These are phyloP conservation scores for Cladobotryum protrusum DNA, from an alignment of 2,329 filamentous ascomycete genomes.

Conservation along the genomic window DNA sequence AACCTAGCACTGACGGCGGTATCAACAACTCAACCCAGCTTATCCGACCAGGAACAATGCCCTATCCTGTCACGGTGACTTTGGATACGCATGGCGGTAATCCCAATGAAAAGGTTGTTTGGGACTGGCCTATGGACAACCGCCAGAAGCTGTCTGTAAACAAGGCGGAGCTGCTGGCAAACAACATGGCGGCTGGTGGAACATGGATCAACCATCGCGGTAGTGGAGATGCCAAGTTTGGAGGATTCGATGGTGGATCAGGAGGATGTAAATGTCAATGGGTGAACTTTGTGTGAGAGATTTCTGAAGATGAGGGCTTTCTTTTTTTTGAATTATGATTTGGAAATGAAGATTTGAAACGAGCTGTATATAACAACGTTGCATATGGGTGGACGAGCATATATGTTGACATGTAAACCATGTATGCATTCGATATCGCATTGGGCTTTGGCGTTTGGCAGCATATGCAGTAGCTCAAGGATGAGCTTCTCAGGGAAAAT, in stretches of 20 bases:
- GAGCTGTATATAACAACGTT: not conserved
- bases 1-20: slow-evolving; percentile 22
- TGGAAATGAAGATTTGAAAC: not conserved
- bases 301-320: not conserved
- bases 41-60: slow-evolving; percentile 52
- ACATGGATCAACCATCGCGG: slow-evolving; percentile 46
- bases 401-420: too few relatives aligned
- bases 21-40: slow-evolving; percentile 24
- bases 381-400: too few relatives aligned
- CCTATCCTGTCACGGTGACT: slow-evolving; percentile 56
- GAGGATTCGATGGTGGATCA: slow-evolving; percentile 57
- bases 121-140: slow-evolving; percentile 45
- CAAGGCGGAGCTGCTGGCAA: slow-evolving; percentile 40
- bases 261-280: slow-evolving; percentile 58
- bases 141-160: slow-evolving; percentile 38
- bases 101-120: slow-evolving; percentile 45
- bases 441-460: too few relatives aligned
- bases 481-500: too few relatives aligned
- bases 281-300: slow-evolving; percentile 42
- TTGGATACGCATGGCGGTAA: slow-evolving; percentile 59
- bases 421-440: not conserved
- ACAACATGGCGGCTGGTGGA: slow-evolving; percentile 46
- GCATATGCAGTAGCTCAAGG: too few relatives aligned
- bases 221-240: slow-evolving; percentile 40
- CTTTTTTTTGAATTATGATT: not conserved